Evolutionary conservation across 2,329 filamentous ascomycete genomes (phyloP).

Genomic region (Arthroderma sp.): DNA sequence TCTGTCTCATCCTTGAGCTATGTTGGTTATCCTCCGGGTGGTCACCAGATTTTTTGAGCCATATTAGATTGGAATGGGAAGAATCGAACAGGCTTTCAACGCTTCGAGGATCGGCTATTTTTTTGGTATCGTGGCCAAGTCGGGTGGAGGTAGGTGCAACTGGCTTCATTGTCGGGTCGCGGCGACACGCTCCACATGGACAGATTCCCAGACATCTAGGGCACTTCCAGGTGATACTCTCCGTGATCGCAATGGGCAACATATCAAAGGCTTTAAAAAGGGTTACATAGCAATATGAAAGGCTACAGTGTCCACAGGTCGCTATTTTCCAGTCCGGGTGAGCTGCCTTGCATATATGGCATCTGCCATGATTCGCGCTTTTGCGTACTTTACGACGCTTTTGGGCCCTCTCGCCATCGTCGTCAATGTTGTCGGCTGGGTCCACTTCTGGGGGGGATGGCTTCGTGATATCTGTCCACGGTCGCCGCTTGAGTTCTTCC

Average conservation of each 20-base stretch:
- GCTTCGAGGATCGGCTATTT: conserved; percentile 80
- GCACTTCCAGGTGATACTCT: conserved; percentile 73
- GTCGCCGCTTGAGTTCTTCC: conserved; percentile 64
- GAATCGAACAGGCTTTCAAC: conserved; percentile 87
- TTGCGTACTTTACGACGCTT: conserved; percentile 47
- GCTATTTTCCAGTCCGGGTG: conserved; percentile 79
- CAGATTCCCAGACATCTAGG: conserved; percentile 77
- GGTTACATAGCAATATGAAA: conserved; percentile 84
- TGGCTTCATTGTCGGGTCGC: conserved; percentile 53
- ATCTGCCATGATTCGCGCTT: conserved; percentile 41
- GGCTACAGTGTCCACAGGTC: conserved; percentile 60
- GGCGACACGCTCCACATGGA: conserved; percentile 70
- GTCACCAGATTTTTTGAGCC: conserved; percentile 53
- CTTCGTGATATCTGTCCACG: conserved; percentile 70
- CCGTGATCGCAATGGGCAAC: conserved; percentile 70
- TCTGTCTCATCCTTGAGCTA: conserved; percentile 33
- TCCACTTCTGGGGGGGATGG: conserved; percentile 26
- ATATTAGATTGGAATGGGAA: conserved; percentile 71
- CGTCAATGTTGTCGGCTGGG: conserved; percentile 32
- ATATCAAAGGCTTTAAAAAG: conserved; percentile 85
- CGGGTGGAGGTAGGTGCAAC: conserved; percentile 80
- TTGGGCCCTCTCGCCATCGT: conserved; percentile 48
- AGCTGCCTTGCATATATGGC: conserved; percentile 71
- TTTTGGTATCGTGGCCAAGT: conserved; percentile 80
- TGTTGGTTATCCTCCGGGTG: conserved; percentile 19